Conservation (phyloP, 129 eudicot species). For the Mikania micrantha region DNA sequence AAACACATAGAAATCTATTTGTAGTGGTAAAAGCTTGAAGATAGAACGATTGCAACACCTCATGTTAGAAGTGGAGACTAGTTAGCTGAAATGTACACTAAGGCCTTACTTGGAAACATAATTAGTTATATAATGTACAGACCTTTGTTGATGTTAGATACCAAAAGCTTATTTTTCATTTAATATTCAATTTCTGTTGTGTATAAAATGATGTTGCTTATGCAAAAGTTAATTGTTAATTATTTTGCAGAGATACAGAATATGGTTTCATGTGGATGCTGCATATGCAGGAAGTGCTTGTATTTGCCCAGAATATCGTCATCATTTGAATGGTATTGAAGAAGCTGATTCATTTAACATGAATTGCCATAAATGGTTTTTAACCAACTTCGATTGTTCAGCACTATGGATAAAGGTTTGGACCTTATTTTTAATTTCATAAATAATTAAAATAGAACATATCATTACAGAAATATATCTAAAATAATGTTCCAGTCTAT, state of each 20-base stretch:
- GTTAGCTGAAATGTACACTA: too few relatives aligned
- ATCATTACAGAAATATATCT: background rate
- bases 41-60: too few relatives aligned
- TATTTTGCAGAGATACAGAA: slow-evolving; percentile 51
- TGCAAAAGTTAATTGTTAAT: slow-evolving; percentile 11
- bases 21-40: too few relatives aligned
- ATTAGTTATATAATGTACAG: too few relatives aligned
- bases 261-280: slow-evolving; percentile 98
- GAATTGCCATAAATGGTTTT: slow-evolving; percentile 95
- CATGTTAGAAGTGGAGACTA: too few relatives aligned
- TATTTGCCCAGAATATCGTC: slow-evolving; percentile 85
- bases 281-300: slow-evolving; percentile 99
- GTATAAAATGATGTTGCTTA: slow-evolving; percentile 4
- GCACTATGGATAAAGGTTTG: slow-evolving; percentile 93
- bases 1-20: too few relatives aligned
- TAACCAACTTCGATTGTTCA: slow-evolving; percentile 94
- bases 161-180: too few relatives aligned
- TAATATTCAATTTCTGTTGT: background rate
- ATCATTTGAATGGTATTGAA: slow-evolving; percentile 76
- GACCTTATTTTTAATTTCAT: background rate
- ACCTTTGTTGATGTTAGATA: too few relatives aligned
- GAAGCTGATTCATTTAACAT: slow-evolving; percentile 92
- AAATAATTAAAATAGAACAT: background rate
- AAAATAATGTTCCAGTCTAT: background rate
- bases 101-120: too few relatives aligned